Evolutionary conservation across 2,329 filamentous ascomycete species (phyloP).

Genomic region (Pseudophaeomoniella oleicola): DNA sequence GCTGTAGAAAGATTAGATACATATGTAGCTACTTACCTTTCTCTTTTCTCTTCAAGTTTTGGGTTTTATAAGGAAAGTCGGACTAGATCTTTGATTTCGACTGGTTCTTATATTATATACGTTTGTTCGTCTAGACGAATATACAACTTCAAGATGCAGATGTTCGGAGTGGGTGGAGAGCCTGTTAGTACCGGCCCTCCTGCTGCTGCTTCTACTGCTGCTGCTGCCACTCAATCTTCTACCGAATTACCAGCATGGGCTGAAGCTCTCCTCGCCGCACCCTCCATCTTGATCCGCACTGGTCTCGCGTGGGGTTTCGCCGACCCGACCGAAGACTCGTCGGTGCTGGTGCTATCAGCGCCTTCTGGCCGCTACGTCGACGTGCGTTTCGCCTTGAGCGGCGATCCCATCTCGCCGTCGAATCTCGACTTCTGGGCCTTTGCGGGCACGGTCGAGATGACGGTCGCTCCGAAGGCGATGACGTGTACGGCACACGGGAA

Average conservation of each 20-base stretch:
- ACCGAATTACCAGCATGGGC: neutral
- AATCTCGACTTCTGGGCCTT: constrained; percentile 11
- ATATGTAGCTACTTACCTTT: too few relatives aligned
- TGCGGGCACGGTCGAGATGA: constrained; percentile 3
- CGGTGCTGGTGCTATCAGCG: constrained; percentile 10
- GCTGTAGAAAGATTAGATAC: too few relatives aligned
- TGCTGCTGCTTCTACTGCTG: neutral
- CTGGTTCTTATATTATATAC: too few relatives aligned
- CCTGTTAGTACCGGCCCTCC: neutral
- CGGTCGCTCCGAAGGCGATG: constrained; percentile 6
- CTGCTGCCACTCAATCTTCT: neutral
- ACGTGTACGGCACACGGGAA: constrained; percentile 9
- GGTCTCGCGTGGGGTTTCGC: neutral
- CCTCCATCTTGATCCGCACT: neutral
- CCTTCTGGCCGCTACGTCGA: constrained; percentile 9
- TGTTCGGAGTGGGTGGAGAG: neutral
- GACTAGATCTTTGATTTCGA: too few relatives aligned
- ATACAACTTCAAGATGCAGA: neutral
- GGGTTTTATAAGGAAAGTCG: too few relatives aligned
- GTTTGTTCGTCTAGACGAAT: too few relatives aligned
- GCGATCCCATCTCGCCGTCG: neutral
- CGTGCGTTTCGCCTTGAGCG: constrained; percentile 9
- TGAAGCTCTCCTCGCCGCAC: neutral
- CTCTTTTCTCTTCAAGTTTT: too few relatives aligned
- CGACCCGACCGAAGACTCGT: constrained; percentile 11